phyloP scores from a whole-genome alignment of 2,329 filamentous ascomycete species.

The Fusarium sp. region DNA sequence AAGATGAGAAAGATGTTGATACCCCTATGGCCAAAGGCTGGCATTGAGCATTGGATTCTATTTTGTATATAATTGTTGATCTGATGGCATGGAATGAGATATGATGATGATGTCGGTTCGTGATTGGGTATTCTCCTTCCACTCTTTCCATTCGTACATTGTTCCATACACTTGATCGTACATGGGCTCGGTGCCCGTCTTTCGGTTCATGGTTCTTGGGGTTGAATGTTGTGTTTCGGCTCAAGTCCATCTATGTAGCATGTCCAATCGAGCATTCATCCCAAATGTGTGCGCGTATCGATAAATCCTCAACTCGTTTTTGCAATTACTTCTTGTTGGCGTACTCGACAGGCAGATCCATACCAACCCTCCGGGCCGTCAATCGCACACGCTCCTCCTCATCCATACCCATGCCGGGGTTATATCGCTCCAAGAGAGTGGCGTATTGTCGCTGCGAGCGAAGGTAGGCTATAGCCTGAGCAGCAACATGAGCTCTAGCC shows the following conservation, averaged over 20 bases:
- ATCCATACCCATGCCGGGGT: slow-evolving; percentile 90
- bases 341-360: slow-evolving; percentile 83
- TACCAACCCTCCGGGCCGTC: slow-evolving; percentile 87
- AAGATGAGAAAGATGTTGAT: slow-evolving; percentile 42
- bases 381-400: slow-evolving; percentile 86
- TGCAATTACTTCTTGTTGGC: slow-evolving; percentile 9
- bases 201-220: background rate
- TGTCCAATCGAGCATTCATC: background rate
- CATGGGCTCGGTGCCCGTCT: slow-evolving; percentile 12
- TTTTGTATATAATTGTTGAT: slow-evolving; percentile 38
- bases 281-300: background rate
- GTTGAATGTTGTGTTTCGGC: background rate
- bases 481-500: slow-evolving; percentile 59
- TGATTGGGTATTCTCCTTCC: slow-evolving; percentile 23
- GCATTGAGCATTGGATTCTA: slow-evolving; percentile 29
- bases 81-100: slow-evolving; percentile 30
- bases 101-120: slow-evolving; percentile 28
- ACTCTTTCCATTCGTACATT: background rate
- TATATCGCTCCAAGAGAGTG: slow-evolving; percentile 88
- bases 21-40: slow-evolving; percentile 41
- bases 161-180: slow-evolving; percentile 39
- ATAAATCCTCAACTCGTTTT: background rate
- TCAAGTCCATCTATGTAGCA: background rate
- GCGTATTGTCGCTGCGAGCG: slow-evolving; percentile 88
- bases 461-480: slow-evolving; percentile 84